phyloP scores from a whole-genome alignment of 805 yeast species.

The Saccharomyces paradoxus region DNA sequence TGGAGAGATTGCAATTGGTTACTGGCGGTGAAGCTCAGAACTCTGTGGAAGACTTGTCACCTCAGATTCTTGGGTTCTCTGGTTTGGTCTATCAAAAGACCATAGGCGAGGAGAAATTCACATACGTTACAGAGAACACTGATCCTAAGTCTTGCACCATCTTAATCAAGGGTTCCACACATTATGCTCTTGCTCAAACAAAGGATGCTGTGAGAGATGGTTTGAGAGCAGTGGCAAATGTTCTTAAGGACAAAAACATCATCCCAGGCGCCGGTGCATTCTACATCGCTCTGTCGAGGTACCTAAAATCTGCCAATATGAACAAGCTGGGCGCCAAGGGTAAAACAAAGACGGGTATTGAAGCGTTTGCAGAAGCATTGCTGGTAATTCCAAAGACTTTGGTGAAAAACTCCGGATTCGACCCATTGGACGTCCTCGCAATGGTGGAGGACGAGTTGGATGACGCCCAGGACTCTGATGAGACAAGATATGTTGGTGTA shows the following conservation, averaged over 20 bases:
- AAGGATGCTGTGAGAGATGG: constrained; percentile 98
- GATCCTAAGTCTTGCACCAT: constrained; percentile 90
- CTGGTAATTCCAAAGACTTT: constrained; percentile 88
- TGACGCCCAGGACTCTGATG: constrained; percentile 31
- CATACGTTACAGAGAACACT: constrained; percentile 83
- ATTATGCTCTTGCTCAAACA: constrained; percentile 80
- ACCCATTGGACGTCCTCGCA: constrained; percentile 80
- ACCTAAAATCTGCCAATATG: constrained; percentile 43
- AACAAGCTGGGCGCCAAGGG: constrained; percentile 65
- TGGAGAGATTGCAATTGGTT: constrained; percentile 94
- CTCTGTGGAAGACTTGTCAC: constrained; percentile 85
- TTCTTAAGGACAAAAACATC: constrained; percentile 71
- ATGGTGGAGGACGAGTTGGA: constrained; percentile 65
- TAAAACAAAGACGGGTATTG: constrained; percentile 79
- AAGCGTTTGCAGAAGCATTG: constrained; percentile 89
- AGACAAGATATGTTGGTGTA: constrained; percentile 79
- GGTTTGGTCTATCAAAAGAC: constrained; percentile 88
- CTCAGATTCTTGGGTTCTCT: constrained; percentile 74
- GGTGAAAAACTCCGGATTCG: constrained; percentile 87
- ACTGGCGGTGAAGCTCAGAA: constrained; percentile 98
- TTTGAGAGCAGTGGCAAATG: constrained; percentile 86
- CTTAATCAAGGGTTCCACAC: constrained; percentile 87
- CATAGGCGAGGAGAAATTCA: constrained; percentile 94
- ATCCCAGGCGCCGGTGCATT: constrained; percentile 98
- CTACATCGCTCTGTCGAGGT: constrained; percentile 71